Base-by-base conservation (phyloP, 2,329 filamentous ascomycete genomes). In the Exophiala aquamarina region DNA sequence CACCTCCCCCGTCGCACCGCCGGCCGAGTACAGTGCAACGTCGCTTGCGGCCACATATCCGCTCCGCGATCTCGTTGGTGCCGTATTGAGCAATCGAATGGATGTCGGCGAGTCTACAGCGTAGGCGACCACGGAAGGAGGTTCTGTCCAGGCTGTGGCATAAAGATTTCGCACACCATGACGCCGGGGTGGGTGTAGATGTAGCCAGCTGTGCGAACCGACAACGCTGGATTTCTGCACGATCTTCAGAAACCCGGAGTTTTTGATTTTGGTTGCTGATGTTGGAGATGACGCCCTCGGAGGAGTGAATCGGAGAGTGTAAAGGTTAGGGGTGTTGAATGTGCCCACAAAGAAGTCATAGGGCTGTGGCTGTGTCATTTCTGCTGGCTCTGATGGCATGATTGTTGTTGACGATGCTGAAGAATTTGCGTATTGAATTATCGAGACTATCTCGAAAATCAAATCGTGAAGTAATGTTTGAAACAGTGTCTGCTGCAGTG, bases 201-300 rank as follows among this genome's bases (percentile, higher is more conserved):
- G 52, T 11, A 60, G 53, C 58, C 58, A 60, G 7, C 56, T 59
- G 44, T 60, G 58, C 7, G 58, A 60, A 19, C 58, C 58, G 21
- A 60, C 44, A 34, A 52, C 58, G 15, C 44, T 28, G 17, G 55
- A 35, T n/a, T 50, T 49, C 29, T 59, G 54, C 13, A 59, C 17
- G 19, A 59, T 48, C 10, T 53, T 32, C 3, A 59, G 48, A 10
- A 14, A 41, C 7, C 40, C 42, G 19, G 11, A 21, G 44, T 15
- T 33, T 41, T 15, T 18, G 26, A 35, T 41, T 7, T 37, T 3
- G 43, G 31, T n/a, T 13, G 38, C 13, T n/a, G 38, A 31, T 10
- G 38, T 18, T 7, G 32, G 21, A 9, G 32, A 19, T 10, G 49
- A 19, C n/a, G 36, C 18, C 5, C 33, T 35, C 10, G 48, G 43